These are phyloP conservation scores for Fistulifera solaris DNA, from an alignment of 108 stramenopile genomes.

Conservation along the genomic window DNA sequence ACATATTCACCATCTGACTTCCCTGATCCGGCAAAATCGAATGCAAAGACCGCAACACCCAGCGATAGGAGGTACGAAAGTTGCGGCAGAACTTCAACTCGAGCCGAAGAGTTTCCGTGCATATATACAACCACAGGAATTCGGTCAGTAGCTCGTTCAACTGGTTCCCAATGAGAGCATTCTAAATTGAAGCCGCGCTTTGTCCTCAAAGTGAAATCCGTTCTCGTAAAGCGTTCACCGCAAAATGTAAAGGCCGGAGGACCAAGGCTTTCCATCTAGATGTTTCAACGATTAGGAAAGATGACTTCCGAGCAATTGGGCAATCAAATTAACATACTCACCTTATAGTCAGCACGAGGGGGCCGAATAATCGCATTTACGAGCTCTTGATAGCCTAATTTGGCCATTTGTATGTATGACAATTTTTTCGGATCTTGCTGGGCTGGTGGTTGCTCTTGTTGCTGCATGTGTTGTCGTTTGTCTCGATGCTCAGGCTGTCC, in stretches of 20 bases:
- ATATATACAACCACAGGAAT: constrained; percentile 88
- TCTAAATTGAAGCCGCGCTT: constrained; percentile 77
- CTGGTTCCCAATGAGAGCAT: constrained; percentile 96
- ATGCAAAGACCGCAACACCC: constrained; percentile 93
- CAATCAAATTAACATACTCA: constrained; percentile 17
- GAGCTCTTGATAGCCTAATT: constrained; percentile 83
- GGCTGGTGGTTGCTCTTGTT: constrained; percentile 17
- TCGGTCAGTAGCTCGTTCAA: constrained; percentile 63
- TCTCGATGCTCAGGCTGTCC: constrained; percentile 22
- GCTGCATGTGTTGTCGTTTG: constrained; percentile 24
- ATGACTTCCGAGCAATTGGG: not conserved
- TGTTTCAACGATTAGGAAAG: no score
- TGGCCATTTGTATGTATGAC: constrained; percentile 72
- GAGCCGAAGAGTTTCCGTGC: constrained; percentile 87
- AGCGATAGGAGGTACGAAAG: constrained; percentile 81
- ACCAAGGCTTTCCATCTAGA: constrained; percentile 75
- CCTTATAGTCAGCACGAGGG: constrained; percentile 87
- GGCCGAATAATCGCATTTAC: constrained; percentile 98
- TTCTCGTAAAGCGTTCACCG: constrained; percentile 82
- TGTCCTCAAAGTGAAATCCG: constrained; percentile 89
- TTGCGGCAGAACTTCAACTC: constrained; percentile 85
- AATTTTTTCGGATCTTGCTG: constrained; percentile 29
- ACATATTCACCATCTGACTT: constrained; percentile 95
- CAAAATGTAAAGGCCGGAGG: constrained; percentile 80
- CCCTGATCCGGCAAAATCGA: constrained; percentile 98